Base-by-base conservation (phyloP, 2,329 filamentous ascomycete species). In the Ilyonectria sp. region DNA sequence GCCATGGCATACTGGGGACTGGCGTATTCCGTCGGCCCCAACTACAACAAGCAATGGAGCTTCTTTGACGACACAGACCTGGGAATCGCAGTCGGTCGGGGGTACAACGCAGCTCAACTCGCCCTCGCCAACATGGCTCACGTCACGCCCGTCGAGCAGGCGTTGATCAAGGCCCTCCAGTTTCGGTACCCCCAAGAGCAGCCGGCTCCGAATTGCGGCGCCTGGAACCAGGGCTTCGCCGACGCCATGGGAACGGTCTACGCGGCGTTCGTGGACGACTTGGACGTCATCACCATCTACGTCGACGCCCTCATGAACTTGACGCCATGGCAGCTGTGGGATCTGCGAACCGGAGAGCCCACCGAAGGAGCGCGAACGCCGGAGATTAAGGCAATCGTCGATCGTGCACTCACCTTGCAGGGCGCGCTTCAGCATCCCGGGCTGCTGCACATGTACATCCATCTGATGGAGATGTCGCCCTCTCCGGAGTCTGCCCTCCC, bases 21-120 rank as follows among this genome's bases (percentile, higher is more conserved):
- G 5, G 90, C 93, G 0, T 94, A 92, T 76, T 84, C 90, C 1
- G 81, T 93, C 0, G 93, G 93, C 0, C 93, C 93, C 4, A 94
- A 95, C 75, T 91, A 90, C 78, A 89, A 95, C 81, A 94, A 94
- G 75, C 90, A 92, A 0, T 94, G 93, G 93, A 86, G 89, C 31
- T 85, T 89, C 26, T 94, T 94, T 70, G 91, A 92, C 60, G 79
- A 85, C 1, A 79, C 83, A 0, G 92, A 94, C 70, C 81, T 91
- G 0, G 26, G 49, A 9, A n/a, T 52, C 1, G 70, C 68, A 1
- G 69, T 72, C 1, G 40, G 47, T 2, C 53, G 61, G 7, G 63
- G 62, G 4, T 46, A 65, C 26, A 33, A 44, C 8, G 65, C 65
- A 4, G 62, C 69, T 3, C 64, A 60, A 9, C 40, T 57, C 6